These are phyloP conservation scores for Drechslerella coelobrocha DNA, from an alignment of 2,329 filamentous ascomycete species.

Conservation along the genomic window DNA sequence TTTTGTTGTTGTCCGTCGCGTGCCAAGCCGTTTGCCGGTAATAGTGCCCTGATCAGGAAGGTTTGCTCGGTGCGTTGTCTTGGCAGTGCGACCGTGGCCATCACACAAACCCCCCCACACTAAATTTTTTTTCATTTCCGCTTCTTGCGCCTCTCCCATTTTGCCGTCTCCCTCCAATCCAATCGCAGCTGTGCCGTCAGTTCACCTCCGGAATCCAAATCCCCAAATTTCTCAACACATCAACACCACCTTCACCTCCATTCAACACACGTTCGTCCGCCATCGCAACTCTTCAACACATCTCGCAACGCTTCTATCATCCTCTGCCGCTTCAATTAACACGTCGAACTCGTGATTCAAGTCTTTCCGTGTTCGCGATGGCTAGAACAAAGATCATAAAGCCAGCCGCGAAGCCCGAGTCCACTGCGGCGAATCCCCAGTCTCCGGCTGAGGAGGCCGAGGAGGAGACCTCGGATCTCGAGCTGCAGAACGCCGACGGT, in stretches of 20 bases:
- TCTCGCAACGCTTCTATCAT: slow-evolving; percentile 33
- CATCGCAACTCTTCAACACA: slow-evolving; percentile 51
- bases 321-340: not conserved
- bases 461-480: slow-evolving; percentile 42
- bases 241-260: slow-evolving; percentile 42
- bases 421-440: slow-evolving; percentile 29
- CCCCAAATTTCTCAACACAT: slow-evolving; percentile 40
- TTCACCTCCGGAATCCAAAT: slow-evolving; percentile 9
- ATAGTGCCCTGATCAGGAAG: not conserved
- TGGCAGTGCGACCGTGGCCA: slow-evolving; percentile 18
- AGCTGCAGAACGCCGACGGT: slow-evolving; percentile 19
- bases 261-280: slow-evolving; percentile 50
- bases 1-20: slow-evolving; percentile 16
- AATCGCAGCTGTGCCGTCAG: slow-evolving; percentile 15
- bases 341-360: slow-evolving; percentile 1
- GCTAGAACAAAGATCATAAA: slow-evolving; percentile 49
- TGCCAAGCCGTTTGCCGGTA: slow-evolving; percentile 14
- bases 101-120: no score
- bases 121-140: no score
- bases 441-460: slow-evolving; percentile 44
- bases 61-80: slow-evolving; percentile 7
- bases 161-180: slow-evolving; percentile 11
- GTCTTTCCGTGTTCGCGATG: slow-evolving; percentile 18
- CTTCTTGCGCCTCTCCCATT: slow-evolving; percentile 34
- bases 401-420: slow-evolving; percentile 33